Conservation (phyloP, 2,329 filamentous ascomycete species). For the Pseudonectria foliicola region DNA sequence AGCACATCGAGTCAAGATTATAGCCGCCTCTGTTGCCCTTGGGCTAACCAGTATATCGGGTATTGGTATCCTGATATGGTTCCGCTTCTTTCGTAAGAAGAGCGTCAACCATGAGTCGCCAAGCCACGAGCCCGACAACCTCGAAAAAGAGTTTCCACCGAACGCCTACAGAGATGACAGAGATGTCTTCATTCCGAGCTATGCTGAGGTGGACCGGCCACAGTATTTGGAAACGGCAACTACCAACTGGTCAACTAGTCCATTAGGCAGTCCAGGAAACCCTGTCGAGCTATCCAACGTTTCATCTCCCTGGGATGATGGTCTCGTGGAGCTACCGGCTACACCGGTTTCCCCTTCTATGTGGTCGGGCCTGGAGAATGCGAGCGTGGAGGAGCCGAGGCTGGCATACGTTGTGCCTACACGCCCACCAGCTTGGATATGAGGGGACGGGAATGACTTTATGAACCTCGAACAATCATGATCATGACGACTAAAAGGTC, state of each 20-base stretch:
- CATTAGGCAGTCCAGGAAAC: too few species aligned
- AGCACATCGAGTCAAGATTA: constrained; percentile 9
- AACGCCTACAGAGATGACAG: too few species aligned
- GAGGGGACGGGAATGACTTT: background rate
- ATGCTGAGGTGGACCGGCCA: too few species aligned
- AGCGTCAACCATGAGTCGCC: constrained; percentile 2
- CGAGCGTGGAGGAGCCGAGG: constrained; percentile 19
- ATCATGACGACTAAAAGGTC: constrained; percentile 11
- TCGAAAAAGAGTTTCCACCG: too few species aligned
- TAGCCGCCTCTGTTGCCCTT: constrained; percentile 14
- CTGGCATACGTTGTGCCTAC: constrained; percentile 19
- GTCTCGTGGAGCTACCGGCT: constrained; percentile 19
- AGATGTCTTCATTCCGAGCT: too few species aligned
- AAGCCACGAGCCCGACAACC: background rate
- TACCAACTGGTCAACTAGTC: too few species aligned
- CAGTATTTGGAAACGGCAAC: too few species aligned
- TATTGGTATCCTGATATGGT: constrained; percentile 18
- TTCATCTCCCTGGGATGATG: background rate
- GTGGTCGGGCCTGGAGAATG: constrained; percentile 19
- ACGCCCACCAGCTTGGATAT: constrained; percentile 1
- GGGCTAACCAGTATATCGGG: constrained; percentile 16
- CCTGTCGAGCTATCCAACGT: background rate
- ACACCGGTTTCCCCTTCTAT: constrained; percentile 22
- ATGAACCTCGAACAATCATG: constrained; percentile 7
- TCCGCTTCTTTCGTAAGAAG: constrained; percentile 19